Percentiles rank a stretch among this genome's conserved stretches.
Evolutionary conservation across 129 eudicot species (phyloP).

Genomic region (Scalesia atractyloides): DNA sequence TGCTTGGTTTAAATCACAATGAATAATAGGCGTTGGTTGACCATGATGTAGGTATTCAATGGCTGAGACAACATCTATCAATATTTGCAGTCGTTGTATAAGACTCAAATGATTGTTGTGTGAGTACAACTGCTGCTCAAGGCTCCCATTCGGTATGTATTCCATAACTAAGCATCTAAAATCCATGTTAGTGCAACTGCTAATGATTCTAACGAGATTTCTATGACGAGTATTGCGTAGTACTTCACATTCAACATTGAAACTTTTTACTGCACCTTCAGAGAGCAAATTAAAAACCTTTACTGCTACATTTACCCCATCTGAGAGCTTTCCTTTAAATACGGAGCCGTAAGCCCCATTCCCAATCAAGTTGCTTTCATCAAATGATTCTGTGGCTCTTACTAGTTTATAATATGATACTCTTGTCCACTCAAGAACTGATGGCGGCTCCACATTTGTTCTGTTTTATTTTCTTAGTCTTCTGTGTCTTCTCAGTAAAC

Average conservation of each 20-base stretch:
- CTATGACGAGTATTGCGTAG: conserved; percentile 46
- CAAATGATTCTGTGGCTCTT: conserved; percentile 36
- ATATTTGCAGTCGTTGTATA: conserved; percentile 31
- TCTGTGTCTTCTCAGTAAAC: not conserved
- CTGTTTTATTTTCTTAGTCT: not conserved
- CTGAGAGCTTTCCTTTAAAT: conserved; percentile 23
- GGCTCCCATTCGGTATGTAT: conserved; percentile 56
- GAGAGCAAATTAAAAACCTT: conserved; percentile 40
- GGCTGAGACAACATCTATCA: conserved; percentile 52
- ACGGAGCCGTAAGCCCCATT: conserved; percentile 41
- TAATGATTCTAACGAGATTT: conserved; percentile 45
- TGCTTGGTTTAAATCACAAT: conserved; percentile 51
- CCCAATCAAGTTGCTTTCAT: conserved; percentile 44
- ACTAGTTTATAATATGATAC: conserved; percentile 42
- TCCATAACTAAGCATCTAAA: conserved; percentile 52
- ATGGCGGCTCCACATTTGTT: not conserved
- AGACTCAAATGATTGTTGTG: conserved; percentile 24
- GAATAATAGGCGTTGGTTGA: conserved; percentile 36
- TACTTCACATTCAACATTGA: conserved; percentile 50
- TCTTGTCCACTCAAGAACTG: conserved; percentile 24
- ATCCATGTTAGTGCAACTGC: conserved; percentile 44
- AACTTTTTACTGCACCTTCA: conserved; percentile 43
- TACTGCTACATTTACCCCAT: conserved; percentile 33
- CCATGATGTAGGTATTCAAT: conserved; percentile 57
- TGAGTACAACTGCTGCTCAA: conserved; percentile 47